Percentiles rank a stretch among this genome's conserved stretches.
Conservation (phyloP, 1,284 basidiomycete genomes). For the Thecaphora thlaspeos region DNA sequence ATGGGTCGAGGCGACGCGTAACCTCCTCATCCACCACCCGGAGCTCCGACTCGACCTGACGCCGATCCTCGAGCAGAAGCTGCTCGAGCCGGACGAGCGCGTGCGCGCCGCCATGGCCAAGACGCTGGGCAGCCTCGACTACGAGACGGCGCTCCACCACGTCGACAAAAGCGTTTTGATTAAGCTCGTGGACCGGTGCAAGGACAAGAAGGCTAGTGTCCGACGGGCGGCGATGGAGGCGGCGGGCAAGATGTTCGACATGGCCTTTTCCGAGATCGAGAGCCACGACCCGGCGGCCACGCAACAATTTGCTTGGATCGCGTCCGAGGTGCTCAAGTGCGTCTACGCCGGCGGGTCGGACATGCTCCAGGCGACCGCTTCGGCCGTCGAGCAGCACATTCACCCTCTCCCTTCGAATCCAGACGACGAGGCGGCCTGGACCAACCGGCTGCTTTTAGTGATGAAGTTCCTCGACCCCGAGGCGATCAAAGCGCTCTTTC, state of each 20-base stretch:
- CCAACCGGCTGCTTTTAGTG: slow-evolving; percentile 74
- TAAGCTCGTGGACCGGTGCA: slow-evolving; percentile 69
- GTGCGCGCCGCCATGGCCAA: slow-evolving; percentile 82
- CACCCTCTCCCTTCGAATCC: slow-evolving; percentile 79
- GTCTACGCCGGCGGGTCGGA: slow-evolving; percentile 58
- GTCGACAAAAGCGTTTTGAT: slow-evolving; percentile 69
- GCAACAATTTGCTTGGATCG: slow-evolving; percentile 90
- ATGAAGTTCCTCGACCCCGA: slow-evolving; percentile 68
- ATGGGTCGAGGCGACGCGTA: slow-evolving; percentile 72
- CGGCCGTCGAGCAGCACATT: slow-evolving; percentile 70
- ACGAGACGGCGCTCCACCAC: slow-evolving; percentile 83
- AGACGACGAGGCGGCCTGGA: slow-evolving; percentile 73
- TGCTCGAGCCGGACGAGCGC: slow-evolving; percentile 81
- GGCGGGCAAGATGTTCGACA: slow-evolving; percentile 74
- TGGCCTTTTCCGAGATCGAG: slow-evolving; percentile 90
- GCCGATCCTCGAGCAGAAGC: slow-evolving; percentile 31
- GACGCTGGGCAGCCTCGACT: slow-evolving; percentile 79
- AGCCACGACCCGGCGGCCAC: slow-evolving; percentile 72
- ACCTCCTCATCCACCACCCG: slow-evolving; percentile 63
- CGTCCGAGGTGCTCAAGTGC: slow-evolving; percentile 68
- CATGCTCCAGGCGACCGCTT: slow-evolving; percentile 60
- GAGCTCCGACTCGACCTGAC: slow-evolving; percentile 66
- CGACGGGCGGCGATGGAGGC: slow-evolving; percentile 77
- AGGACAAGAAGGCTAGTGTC: slow-evolving; percentile 84
- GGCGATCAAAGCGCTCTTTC: slow-evolving; percentile 64